Evolutionary conservation across 805 yeast genomes (phyloP).

Genomic region (Wickerhamomyces kurtzmanii): DNA sequence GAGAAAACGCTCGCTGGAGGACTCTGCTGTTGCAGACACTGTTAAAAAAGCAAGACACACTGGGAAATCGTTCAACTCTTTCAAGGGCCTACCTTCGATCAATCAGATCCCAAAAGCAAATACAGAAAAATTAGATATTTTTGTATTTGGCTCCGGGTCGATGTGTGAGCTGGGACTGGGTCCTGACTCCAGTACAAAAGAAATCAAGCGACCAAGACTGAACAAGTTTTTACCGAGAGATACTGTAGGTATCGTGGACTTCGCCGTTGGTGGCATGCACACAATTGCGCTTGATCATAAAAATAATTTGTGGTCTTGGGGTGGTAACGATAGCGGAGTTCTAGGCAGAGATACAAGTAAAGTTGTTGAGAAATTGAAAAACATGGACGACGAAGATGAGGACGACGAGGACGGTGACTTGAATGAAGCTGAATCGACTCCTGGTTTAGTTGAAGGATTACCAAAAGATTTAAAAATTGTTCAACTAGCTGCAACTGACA

Average conservation of each 20-base stretch:
- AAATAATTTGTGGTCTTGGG: slow-evolving; percentile 96
- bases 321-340: slow-evolving; percentile 87
- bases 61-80: slow-evolving; percentile 18
- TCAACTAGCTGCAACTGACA: slow-evolving; percentile 87
- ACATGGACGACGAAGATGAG: slow-evolving; percentile 53
- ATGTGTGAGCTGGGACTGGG: slow-evolving; percentile 99
- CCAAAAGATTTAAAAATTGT: slow-evolving; percentile 54
- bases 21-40: slow-evolving; percentile 10
- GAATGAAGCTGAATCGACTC: slow-evolving; percentile 85
- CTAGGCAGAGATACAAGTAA: slow-evolving; percentile 78
- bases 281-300: slow-evolving; percentile 69
- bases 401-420: slow-evolving; percentile 73
- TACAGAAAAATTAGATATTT: slow-evolving; percentile 48
- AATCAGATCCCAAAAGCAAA: slow-evolving; percentile 14
- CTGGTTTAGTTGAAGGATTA: slow-evolving; percentile 61
- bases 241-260: slow-evolving; percentile 64
- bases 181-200: slow-evolving; percentile 83
- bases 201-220: slow-evolving; percentile 91
- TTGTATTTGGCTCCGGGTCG: slow-evolving; percentile 94
- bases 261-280: slow-evolving; percentile 97
- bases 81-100: slow-evolving; percentile 15
- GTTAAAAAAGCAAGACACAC: slow-evolving; percentile 16
- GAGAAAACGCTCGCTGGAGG: no score
- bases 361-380: slow-evolving; percentile 55
- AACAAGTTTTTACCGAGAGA: slow-evolving; percentile 65